A percentile compares a stretch with the other conserved stretches of the same genome.
phyloP scores from a whole-genome alignment of 2,329 filamentous ascomycete species.

The Fusarium nodosum region DNA sequence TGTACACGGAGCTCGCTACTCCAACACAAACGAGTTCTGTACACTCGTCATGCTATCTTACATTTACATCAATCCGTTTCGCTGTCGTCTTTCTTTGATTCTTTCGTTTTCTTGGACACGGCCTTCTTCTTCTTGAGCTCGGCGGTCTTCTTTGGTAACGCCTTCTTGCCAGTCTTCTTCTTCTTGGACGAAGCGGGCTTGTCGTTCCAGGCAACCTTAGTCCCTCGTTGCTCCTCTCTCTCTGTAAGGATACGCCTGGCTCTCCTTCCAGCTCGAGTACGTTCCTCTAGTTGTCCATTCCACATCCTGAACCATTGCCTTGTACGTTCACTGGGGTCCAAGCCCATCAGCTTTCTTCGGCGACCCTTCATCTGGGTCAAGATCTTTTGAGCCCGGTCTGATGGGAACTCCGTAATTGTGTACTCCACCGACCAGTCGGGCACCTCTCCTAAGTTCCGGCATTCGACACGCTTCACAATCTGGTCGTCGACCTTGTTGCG shows the following conservation, averaged over 20 bases:
- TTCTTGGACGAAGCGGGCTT: too few relatives aligned
- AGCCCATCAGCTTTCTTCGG: conserved; percentile 62
- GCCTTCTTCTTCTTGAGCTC: conserved; percentile 1
- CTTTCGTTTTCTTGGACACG: neutral
- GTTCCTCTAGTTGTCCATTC: conserved; percentile 55
- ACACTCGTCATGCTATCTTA: conserved; percentile 1
- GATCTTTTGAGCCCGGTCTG: conserved; percentile 60
- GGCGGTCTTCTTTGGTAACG: neutral
- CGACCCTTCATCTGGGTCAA: conserved; percentile 70
- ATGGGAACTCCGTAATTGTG: conserved; percentile 73
- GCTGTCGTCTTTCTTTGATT: neutral
- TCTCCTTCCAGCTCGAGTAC: conserved; percentile 67
- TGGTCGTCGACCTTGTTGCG: conserved; percentile 79
- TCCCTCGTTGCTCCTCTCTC: conserved; percentile 61
- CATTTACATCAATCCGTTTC: neutral
- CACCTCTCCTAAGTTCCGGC: neutral
- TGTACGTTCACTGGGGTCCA: conserved; percentile 59
- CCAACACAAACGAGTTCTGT: conserved; percentile 6
- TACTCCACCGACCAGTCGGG: conserved; percentile 81
- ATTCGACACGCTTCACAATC: conserved; percentile 71
- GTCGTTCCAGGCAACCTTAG: conserved; percentile 61
- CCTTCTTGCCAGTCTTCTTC: neutral
- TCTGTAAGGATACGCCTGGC: conserved; percentile 70
- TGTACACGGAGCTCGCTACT: conserved; percentile 30
- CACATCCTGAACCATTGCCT: conserved; percentile 64